Evolutionary conservation across 73 alveolate genomes (phyloP), one percentile per base, ranked within the genome.

Genomic region (Blepharisma japonicum): DNA sequence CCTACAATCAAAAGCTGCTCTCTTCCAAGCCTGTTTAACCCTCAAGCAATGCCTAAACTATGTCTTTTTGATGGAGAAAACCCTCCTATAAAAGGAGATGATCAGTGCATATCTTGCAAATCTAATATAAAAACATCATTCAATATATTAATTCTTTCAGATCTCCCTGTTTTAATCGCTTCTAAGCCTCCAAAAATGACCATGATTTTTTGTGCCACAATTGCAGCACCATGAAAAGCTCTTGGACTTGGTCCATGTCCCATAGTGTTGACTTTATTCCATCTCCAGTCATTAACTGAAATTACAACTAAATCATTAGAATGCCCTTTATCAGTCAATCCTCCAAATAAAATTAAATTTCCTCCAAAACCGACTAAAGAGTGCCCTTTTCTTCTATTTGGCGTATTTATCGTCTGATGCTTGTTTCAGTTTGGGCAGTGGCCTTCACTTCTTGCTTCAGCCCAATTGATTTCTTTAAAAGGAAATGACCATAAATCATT

Each of bases 51-150:
- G 2, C 74, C 74, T 14, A 39, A n/a, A 5, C 74, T 39, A 61
- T 61, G 23, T 5, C 74, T 61, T 25, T n/a, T n/a, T 25, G 74
- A n/a, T 2, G 74, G 74, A 25, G 14, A 61, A 25, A 61, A 61
- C 50, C 74, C 74, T 61, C 47, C 74, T 14, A 61, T 61, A 39
- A 61, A 61, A 14, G 74, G 74, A 9, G 49, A 18, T 8, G 74
- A 61, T 48, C 74, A 61, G 47, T 61, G 23, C 47, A 61, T 14
- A 61, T 61, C 74, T 14, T 14, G 47, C 5, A 61, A 25, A 61
- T 61, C 74, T 2, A 61, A 39, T 14, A 61, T 61, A 61, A 61
- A 61, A 25, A 61, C 46, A 61, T 61, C 74, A 32, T 32, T 32
- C 42, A 32, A 32, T 32, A 32, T 32, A 61, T 39, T 14, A 20